A percentile compares a stretch with the other conserved stretches of the same genome.
phyloP scores from a whole-genome alignment of 306 rosid genomes.

The Quercus suber region DNA sequence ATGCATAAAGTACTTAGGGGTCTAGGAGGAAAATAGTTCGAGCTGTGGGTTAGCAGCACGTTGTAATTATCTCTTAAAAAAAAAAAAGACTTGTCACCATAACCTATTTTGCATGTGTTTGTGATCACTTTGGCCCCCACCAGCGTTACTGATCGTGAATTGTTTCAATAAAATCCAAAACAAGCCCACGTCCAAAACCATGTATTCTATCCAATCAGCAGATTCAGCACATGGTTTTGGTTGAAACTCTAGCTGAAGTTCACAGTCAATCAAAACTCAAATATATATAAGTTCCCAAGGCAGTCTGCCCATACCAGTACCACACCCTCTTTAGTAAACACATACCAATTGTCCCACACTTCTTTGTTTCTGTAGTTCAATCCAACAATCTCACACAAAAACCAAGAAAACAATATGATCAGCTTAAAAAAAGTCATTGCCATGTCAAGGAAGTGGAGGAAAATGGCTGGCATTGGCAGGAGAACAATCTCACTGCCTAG shows the following conservation, averaged over 20 bases:
- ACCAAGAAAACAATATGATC: conserved; percentile 1
- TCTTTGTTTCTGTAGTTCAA: neutral
- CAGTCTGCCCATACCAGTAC: neutral
- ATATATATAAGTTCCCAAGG: neutral
- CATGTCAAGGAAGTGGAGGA: conserved; percentile 32
- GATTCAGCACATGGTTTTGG: conserved; percentile 39
- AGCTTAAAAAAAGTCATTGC: conserved; percentile 22
- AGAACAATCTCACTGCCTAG: conserved; percentile 20
- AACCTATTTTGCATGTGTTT: no score
- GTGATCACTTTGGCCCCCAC: conserved; percentile 16
- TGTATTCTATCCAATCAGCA: conserved; percentile 18
- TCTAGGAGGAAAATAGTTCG: fast-evolving
- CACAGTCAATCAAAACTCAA: neutral
- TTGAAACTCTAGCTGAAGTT: neutral
- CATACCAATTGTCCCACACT: neutral
- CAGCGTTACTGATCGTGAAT: neutral
- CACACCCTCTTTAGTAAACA: neutral
- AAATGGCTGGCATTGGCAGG: conserved; percentile 18
- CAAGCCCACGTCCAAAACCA: conserved; percentile 27
- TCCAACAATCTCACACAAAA: neutral
- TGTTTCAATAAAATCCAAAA: conserved; percentile 22
- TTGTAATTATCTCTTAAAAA: no score
- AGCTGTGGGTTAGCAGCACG: fast-evolving
- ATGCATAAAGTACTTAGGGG: no score
- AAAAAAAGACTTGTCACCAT: no score